These are phyloP conservation scores for Myotisia sp. DNA, from an alignment of 2,329 filamentous ascomycete genomes.

Conservation along the genomic window DNA sequence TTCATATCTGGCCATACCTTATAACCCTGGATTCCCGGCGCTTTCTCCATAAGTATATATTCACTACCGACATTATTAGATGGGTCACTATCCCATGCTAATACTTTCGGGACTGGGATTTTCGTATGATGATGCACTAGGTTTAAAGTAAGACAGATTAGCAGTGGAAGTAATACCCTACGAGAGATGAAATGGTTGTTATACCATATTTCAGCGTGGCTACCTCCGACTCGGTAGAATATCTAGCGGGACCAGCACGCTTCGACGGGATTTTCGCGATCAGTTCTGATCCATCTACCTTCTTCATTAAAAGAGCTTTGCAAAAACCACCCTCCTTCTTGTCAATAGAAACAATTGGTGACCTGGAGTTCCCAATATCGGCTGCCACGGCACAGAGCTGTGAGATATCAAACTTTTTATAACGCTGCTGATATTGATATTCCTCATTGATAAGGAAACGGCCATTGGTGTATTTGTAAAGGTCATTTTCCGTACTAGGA, in stretches of 20 bases:
- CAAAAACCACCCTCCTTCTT: constrained; percentile 11
- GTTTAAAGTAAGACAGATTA: background rate
- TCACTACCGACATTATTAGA: constrained; percentile 11
- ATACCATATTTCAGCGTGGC: constrained; percentile 11
- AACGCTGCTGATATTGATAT: constrained; percentile 13
- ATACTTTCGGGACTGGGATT: constrained; percentile 11
- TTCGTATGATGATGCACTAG: constrained; percentile 5
- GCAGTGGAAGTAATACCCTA: background rate
- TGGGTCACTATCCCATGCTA: constrained; percentile 9
- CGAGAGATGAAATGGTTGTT: background rate
- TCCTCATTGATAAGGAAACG: constrained; percentile 18
- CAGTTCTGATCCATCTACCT: constrained; percentile 3
- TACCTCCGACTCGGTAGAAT: constrained; percentile 11
- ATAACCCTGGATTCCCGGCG: constrained; percentile 13
- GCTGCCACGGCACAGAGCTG: constrained; percentile 15
- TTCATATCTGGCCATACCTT: constrained; percentile 16
- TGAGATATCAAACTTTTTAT: constrained; percentile 16
- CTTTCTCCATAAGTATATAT: constrained; percentile 15
- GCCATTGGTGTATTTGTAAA: constrained; percentile 20
- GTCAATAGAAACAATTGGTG: constrained; percentile 10
- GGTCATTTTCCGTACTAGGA: constrained; percentile 1
- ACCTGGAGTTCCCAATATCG: constrained; percentile 4
- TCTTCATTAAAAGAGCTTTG: constrained; percentile 4
- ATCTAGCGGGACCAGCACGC: background rate
- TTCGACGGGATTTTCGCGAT: constrained; percentile 4